Evolutionary conservation across 768 basidiomycete species (phyloP).

Genomic region (Suillus sp.): DNA sequence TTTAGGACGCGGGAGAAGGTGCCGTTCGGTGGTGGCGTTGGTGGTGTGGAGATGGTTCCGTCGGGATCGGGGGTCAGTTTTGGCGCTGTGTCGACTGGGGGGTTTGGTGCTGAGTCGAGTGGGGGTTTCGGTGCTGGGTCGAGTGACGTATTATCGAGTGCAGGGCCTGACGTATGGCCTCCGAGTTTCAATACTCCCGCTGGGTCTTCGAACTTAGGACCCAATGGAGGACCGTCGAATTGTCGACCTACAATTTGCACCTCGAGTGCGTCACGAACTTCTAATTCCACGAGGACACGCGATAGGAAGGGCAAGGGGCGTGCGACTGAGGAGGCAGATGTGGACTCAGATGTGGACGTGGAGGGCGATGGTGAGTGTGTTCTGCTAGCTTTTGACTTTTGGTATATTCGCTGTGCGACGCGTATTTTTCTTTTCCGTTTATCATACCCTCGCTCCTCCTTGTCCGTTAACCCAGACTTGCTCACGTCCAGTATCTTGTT

Average conservation of each 20-base stretch:
- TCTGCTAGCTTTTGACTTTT: not conserved
- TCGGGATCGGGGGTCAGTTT: not conserved
- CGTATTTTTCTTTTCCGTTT: not conserved
- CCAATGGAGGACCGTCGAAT: not conserved
- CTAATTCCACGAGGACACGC: not conserved
- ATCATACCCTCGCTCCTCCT: too few relatives aligned
- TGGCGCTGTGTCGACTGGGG: not conserved
- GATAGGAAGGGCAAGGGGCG: constrained; percentile 33
- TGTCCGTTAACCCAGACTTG: not conserved
- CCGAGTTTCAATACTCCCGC: not conserved
- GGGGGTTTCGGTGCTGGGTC: not conserved
- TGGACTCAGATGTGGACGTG: constrained; percentile 21
- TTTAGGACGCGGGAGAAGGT: constrained; percentile 62
- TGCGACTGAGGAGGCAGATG: constrained; percentile 9
- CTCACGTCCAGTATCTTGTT: not conserved
- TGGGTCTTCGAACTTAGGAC: not conserved
- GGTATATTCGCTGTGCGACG: not conserved
- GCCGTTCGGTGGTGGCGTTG: constrained; percentile 60
- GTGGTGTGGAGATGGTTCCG: constrained; percentile 60
- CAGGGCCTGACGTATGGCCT: not conserved
- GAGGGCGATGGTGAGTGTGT: constrained; percentile 24
- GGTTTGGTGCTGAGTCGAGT: not conserved
- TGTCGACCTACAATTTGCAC: not conserved
- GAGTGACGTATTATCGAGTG: not conserved
- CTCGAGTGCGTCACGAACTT: not conserved